Percentiles rank a stretch among this genome's conserved stretches.
Conservation (phyloP, 192 early-diverging fungal genomes). For the Radiomyces spectabilis region DNA sequence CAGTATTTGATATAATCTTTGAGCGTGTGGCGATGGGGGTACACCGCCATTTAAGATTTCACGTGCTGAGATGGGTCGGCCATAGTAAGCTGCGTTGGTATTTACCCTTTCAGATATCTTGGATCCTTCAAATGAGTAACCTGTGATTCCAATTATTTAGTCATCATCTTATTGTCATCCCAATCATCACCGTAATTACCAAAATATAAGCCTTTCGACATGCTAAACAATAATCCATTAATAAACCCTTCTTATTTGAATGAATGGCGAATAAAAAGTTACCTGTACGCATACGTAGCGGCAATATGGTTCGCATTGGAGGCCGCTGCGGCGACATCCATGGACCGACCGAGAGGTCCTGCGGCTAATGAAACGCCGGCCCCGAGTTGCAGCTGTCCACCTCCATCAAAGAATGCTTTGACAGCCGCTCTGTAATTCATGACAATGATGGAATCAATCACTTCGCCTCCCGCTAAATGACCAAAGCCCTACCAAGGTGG, state of each 20-base stretch:
- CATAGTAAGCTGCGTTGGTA: constrained; percentile 13
- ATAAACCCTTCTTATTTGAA: background rate
- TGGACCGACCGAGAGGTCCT: constrained; percentile 12
- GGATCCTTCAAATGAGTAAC: constrained; percentile 22
- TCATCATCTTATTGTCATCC: background rate
- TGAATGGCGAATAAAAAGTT: constrained; percentile 16
- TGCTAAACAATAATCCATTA: constrained; percentile 2
- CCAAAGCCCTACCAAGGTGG: constrained; percentile 22
- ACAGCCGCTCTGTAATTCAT: constrained; percentile 22
- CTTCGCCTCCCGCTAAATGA: constrained; percentile 11
- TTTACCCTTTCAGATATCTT: constrained; percentile 10
- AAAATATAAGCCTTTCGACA: constrained; percentile 1
- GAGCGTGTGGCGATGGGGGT: constrained; percentile 64
- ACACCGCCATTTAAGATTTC: constrained; percentile 27
- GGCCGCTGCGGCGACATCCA: constrained; percentile 8
- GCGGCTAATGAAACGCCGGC: constrained; percentile 9
- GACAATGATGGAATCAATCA: constrained; percentile 17
- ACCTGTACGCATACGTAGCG: constrained; percentile 23
- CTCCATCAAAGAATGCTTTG: constrained; percentile 20
- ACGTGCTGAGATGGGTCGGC: constrained; percentile 7
- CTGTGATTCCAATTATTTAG: background rate
- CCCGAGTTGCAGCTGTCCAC: constrained; percentile 19
- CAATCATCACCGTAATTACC: background rate
- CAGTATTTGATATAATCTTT: constrained; percentile 63
- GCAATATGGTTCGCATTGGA: constrained; percentile 3